Conservation (phyloP, 345 rosid genomes). For the Aethionema arabicum region DNA sequence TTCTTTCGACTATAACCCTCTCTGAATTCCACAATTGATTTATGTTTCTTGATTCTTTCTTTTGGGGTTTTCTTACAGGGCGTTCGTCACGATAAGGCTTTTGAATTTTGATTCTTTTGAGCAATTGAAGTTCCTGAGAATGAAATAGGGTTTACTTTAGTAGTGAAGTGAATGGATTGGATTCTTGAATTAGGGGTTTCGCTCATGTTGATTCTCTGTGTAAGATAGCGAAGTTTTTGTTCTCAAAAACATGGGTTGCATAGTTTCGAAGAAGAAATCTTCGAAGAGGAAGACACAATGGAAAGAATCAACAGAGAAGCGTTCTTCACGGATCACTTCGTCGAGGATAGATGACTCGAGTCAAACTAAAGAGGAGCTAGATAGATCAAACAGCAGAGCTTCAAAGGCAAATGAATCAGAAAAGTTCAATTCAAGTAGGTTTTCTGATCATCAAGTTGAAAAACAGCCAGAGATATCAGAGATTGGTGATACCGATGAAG, state of each 20-base stretch:
- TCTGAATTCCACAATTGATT: slow-evolving; percentile 7
- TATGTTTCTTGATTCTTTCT: slow-evolving; percentile 4
- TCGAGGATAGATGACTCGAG: slow-evolving; percentile 59
- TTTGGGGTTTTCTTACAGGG: too few relatives aligned
- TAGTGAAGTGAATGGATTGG: slow-evolving; percentile 5
- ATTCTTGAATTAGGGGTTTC: neutral
- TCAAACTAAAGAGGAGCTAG: slow-evolving; percentile 35
- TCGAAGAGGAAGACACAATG: slow-evolving; percentile 50
- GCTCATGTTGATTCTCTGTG: slow-evolving; percentile 7
- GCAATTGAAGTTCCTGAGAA: neutral
- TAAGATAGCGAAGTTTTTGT: neutral
- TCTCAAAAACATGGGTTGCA: slow-evolving; percentile 63
- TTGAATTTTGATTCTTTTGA: neutral
- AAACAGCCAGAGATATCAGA: slow-evolving; percentile 38
- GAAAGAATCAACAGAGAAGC: slow-evolving; percentile 55
- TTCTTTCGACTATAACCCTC: neutral
- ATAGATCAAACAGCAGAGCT: slow-evolving; percentile 43
- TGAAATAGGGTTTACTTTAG: slow-evolving; percentile 15
- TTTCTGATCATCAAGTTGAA: slow-evolving; percentile 49
- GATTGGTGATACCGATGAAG: slow-evolving; percentile 37
- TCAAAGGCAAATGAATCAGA: slow-evolving; percentile 55
- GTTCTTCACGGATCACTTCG: slow-evolving; percentile 55
- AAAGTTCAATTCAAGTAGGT: slow-evolving; percentile 46
- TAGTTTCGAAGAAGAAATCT: slow-evolving; percentile 67
- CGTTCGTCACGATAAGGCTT: neutral